Conservation (phyloP, 257 asterid genomes). For the Przewalskia tangutica region DNA sequence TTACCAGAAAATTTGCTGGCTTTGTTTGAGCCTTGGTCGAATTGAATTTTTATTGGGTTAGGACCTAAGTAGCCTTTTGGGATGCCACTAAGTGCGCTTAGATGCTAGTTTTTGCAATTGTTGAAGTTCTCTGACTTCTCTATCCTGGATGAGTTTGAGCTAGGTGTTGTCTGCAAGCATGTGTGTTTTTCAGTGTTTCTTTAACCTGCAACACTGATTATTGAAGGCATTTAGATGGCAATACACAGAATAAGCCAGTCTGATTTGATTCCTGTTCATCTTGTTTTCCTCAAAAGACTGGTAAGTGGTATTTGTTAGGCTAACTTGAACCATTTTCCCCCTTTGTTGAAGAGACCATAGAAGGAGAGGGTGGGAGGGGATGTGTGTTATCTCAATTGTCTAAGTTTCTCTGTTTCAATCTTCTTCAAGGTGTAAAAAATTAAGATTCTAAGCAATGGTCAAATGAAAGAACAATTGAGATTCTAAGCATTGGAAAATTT, state of each 20-base stretch:
- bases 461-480: too few relatives aligned
- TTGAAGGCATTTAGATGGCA: too few relatives aligned
- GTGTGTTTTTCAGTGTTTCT: too few relatives aligned
- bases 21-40: not conserved
- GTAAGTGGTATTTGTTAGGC: constrained; percentile 27
- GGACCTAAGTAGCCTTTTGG: not conserved
- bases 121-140: too few relatives aligned
- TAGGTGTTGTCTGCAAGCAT: too few relatives aligned
- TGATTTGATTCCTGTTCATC: constrained; percentile 79
- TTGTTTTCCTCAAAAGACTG: constrained; percentile 60
- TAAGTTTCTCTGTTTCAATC: not conserved
- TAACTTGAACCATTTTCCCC: not conserved
- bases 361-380: not conserved
- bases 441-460: not conserved
- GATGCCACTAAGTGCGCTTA: not conserved
- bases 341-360: not conserved
- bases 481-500: not conserved
- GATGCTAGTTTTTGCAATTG: too few relatives aligned
- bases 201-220: too few relatives aligned
- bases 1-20: not conserved
- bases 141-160: too few relatives aligned
- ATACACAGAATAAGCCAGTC: too few relatives aligned
- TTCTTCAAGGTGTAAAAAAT: not conserved
- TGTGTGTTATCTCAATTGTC: not conserved
- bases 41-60: not conserved